Base-by-base conservation (phyloP, 495 filamentous ascomycete species). In the Podospora didyma region DNA sequence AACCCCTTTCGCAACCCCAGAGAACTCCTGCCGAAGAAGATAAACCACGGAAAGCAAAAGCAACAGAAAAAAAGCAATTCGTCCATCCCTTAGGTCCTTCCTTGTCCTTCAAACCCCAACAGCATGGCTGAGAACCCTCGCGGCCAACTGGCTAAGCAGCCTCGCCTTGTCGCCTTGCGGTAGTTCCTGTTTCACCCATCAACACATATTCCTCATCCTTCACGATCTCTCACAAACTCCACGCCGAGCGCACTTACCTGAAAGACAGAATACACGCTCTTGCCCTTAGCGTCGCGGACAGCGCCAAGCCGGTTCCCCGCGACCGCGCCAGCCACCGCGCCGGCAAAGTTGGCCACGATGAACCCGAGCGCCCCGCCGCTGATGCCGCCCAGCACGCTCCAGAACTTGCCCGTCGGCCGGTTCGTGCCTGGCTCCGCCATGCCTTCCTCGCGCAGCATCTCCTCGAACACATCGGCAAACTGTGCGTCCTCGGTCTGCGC, bases 361-460 rank as follows among this genome's bases (percentile, higher is more conserved):
- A 96, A 98, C 0, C 94, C 94, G 69, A 98, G 80, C 6, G 90
- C 90, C 46, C 88, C 92, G 21, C 94, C 94, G 65, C 89, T 93
- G 10, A 95, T 59, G 2, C 90, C 91, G 12, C 94, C 94, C 10
- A 97, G 72, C 34, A 96, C 62, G 23, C 85, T 79, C 93, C 94
- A 98, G 68, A 97, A 92, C 57, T 85, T 86, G 20, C 83, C 78
- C 1, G 85, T 91, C 17, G 87, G 86, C 21, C 64, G 64, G 17
- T 75, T 71, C 41, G 63, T 74, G 7, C 62, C 68, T 19, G 82
- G 79, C 53, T 61, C 60, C 44, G 62, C 62, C 62, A 97, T 80
- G 0, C 93, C 94, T 67, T 97, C 88, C 62, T 98, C 94, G 34
- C 88, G 83, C 71, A 97, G 73, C 94, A 98, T 98, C 79, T 98